Base-by-base conservation (phyloP, 768 basidiomycete genomes). In the Boletus huronensis region DNA sequence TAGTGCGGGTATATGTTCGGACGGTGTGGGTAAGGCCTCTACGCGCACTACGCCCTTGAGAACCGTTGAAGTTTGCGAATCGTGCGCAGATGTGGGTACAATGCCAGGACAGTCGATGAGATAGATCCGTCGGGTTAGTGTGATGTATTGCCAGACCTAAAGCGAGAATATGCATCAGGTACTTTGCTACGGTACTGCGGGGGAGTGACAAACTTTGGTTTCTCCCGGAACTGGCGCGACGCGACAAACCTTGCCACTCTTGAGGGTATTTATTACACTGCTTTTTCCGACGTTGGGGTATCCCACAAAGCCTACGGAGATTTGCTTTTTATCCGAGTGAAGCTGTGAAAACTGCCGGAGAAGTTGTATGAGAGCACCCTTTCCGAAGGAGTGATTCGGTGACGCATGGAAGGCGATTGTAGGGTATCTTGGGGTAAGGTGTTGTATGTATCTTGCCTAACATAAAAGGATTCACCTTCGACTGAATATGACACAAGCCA, bases 81-180 rank as follows among this genome's bases (percentile, higher is more conserved):
- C 95, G 58, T 90, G 80, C 2, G 93, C 89, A 23, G 93, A 95
- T 17, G 93, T 87, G 2, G 96, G 96, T 2, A 98, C 97, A 71
- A 98, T 91, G 46, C 97, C 97, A 28, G 97, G 97, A 69, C 97
- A 99, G 74, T 99, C 97, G 75, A 99, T 98, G 62, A 99, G 87
- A 77, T 98, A 99, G 69, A 99, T 99, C 50, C 90, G 83, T 58
- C 88, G 84, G 55, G 95, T 99, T 39, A 99, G 77, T 28, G 93
- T 95, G 76, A 99, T 98, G 73, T 99, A 99, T 80, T 99, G 96
- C 97, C 97, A 99, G 61, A 98, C 95, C 73, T 73, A 52, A 16
- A 35, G n/a, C 19, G 36, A 42, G 8, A 53, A 40, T 35, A 45
- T 55, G 35, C 3, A 26, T 56, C 19, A 41, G 34, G 23, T 16